Evolutionary conservation across 2,329 filamentous ascomycete genomes (phyloP).

Genomic region (Elsinoe ampelina): DNA sequence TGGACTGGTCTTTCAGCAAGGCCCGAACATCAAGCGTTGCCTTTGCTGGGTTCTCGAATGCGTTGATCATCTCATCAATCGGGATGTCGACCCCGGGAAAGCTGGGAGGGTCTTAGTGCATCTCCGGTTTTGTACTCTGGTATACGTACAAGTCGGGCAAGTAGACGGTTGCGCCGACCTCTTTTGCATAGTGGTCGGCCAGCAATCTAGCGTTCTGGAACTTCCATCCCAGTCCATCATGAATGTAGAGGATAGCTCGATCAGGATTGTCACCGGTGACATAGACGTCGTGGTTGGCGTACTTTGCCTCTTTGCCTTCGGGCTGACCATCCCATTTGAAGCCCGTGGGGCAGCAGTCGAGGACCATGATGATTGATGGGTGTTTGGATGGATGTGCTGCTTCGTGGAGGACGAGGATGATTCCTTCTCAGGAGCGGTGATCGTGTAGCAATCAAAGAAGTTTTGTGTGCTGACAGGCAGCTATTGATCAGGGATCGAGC

Average conservation of each 20-base stretch:
- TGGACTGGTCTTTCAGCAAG: conserved; percentile 14
- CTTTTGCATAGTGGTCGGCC: conserved; percentile 39
- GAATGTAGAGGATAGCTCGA: conserved; percentile 23
- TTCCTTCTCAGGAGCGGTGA: neutral
- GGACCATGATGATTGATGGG: conserved; percentile 3
- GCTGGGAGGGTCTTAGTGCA: neutral
- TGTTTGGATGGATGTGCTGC: neutral
- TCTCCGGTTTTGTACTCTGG: neutral
- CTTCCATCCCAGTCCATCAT: conserved; percentile 35
- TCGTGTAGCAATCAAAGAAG: neutral
- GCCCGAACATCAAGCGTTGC: conserved; percentile 10
- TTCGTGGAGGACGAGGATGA: neutral
- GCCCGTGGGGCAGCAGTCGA: conserved; percentile 20
- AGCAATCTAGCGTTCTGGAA: conserved; percentile 38
- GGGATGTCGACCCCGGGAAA: neutral
- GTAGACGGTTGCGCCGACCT: conserved; percentile 40
- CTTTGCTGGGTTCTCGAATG: conserved; percentile 17
- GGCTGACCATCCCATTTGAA: conserved; percentile 24
- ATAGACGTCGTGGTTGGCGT: conserved; percentile 21
- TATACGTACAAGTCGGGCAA: conserved; percentile 26
- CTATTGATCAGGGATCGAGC: neutral
- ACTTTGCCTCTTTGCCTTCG: conserved; percentile 17
- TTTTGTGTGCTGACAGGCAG: neutral
- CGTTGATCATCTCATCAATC: conserved; percentile 17
- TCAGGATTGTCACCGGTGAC: conserved; percentile 23